Base-by-base conservation (phyloP, 768 basidiomycete genomes). In the Tulasnella sp. region DNA sequence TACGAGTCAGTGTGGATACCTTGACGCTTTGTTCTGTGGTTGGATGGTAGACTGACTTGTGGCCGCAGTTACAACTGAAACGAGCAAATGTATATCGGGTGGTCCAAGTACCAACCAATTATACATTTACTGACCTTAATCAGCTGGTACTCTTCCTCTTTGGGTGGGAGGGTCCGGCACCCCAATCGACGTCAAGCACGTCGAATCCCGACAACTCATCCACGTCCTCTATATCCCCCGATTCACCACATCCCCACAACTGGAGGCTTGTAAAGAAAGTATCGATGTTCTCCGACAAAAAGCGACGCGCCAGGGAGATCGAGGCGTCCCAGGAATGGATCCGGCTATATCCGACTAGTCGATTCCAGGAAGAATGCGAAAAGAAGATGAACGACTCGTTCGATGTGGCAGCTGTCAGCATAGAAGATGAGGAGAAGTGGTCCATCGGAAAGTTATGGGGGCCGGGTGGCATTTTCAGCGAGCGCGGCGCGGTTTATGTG, bases 381-480 rank as follows among this genome's bases (percentile, higher is more conserved):
- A 31, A 46, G 5, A 31, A 46, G 6, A 31, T n/a, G 8, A 11
- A 53, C 21, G 21, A 37, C n/a, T 27, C 23, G 36, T 25, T 39
- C 19, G 45, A 35, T 32, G 15, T 15, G 31, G 15, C 17, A 23
- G 31, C 15, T 35, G 12, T n/a, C n/a, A 49, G 34, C 21, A 31
- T 49, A 6, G 48, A 49, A 34, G 54, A 57, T 21, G 54, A 57
- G 29, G 46, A 57, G 17, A 36, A 57, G 27, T 57, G 54, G 54
- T 45, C 42, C 34, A 25, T 57, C 27, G 54, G 27, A n/a, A 41
- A 45, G 27, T 40, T 57, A n/a, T 57, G 54, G 54, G 54, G 54
- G 19, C 23, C 40, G 32, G 41, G 42, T 1, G 54, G 42, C 21
- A 36, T 57, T 9, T 57, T 57, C 15, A 29, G 19, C 9, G 27